These are phyloP conservation scores for Nitzschia sp. DNA, from an alignment of 108 stramenopile species.

Conservation along the genomic window DNA sequence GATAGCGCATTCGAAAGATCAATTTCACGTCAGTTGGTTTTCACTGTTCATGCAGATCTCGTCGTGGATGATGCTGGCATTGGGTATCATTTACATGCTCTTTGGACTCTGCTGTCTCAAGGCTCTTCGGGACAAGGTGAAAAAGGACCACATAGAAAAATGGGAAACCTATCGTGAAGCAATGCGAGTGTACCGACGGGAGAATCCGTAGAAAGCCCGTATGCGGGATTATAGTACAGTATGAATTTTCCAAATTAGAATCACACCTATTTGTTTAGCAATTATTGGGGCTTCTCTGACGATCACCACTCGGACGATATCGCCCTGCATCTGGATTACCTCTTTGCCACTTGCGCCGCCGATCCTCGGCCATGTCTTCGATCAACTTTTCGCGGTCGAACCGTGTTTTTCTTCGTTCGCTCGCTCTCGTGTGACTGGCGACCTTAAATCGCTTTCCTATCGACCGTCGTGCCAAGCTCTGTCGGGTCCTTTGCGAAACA, in stretches of 20 bases:
- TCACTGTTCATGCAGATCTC: conserved; percentile 61
- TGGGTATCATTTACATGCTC: conserved; percentile 62
- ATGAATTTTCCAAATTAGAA: neutral
- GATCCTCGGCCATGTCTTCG: conserved; percentile 83
- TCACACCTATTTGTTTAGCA: conserved; percentile 15
- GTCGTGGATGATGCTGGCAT: conserved; percentile 51
- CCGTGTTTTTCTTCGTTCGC: conserved; percentile 54
- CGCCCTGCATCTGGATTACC: conserved; percentile 77
- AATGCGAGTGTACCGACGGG: conserved; percentile 24
- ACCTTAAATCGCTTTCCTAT: conserved; percentile 57
- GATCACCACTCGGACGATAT: conserved; percentile 73
- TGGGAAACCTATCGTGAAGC: conserved; percentile 56
- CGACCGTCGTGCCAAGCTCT: conserved; percentile 49
- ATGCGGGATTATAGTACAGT: too few species aligned
- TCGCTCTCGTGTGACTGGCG: conserved; percentile 44
- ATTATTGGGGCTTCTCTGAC: conserved; percentile 52
- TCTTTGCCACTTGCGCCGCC: conserved; percentile 77
- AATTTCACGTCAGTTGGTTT: conserved; percentile 44
- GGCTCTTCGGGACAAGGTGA: conserved; percentile 55
- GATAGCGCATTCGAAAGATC: conserved; percentile 25
- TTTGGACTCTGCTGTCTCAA: conserved; percentile 73
- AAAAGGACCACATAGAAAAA: conserved; percentile 41
- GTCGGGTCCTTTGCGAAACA: conserved; percentile 41
- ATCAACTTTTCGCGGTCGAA: conserved; percentile 61
- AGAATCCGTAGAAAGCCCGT: conserved; percentile 2